A percentile compares a stretch with the other conserved stretches of the same genome.
phyloP scores from a whole-genome alignment of 169 alveolate species.

The Cystoisospora suis region DNA sequence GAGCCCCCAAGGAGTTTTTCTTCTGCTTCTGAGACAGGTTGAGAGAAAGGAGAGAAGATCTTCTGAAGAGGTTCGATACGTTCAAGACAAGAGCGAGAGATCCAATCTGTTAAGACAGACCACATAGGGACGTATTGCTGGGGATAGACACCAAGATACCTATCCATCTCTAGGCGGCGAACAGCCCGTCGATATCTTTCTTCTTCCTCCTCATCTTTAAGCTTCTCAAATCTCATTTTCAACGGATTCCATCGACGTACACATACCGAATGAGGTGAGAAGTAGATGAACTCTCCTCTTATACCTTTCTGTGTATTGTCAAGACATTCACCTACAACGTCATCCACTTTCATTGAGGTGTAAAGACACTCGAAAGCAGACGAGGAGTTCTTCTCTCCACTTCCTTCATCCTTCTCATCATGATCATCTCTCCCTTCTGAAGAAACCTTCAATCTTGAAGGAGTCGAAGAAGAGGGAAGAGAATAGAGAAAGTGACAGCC shows the following conservation, averaged over 20 bases:
- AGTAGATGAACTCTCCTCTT: neutral
- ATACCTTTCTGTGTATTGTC: neutral
- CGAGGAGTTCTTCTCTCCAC: neutral
- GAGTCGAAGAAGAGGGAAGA: neutral
- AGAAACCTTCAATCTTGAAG: neutral
- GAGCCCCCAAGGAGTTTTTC: neutral
- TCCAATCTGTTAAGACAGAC: neutral
- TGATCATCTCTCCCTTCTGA: neutral
- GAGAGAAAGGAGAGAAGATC: neutral
- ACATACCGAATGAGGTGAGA: neutral
- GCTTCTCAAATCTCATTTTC: neutral
- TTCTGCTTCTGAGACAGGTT: neutral
- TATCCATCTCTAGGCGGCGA: conserved; percentile 15
- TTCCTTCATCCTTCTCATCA: neutral
- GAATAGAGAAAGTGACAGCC: conserved; percentile 24
- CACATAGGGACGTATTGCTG: conserved; percentile 23
- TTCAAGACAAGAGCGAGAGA: neutral
- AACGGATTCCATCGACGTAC: conserved; percentile 15
- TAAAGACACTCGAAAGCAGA: conserved; percentile 30
- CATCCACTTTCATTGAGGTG: conserved; percentile 32
- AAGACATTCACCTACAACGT: neutral
- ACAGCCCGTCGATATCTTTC: conserved; percentile 1
- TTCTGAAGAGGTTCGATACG: neutral
- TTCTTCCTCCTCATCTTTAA: conserved; percentile 6
- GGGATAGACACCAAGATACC: conserved; percentile 30